Conservation (phyloP, 495 filamentous ascomycete genomes). For the Trichoderma erinaceum region DNA sequence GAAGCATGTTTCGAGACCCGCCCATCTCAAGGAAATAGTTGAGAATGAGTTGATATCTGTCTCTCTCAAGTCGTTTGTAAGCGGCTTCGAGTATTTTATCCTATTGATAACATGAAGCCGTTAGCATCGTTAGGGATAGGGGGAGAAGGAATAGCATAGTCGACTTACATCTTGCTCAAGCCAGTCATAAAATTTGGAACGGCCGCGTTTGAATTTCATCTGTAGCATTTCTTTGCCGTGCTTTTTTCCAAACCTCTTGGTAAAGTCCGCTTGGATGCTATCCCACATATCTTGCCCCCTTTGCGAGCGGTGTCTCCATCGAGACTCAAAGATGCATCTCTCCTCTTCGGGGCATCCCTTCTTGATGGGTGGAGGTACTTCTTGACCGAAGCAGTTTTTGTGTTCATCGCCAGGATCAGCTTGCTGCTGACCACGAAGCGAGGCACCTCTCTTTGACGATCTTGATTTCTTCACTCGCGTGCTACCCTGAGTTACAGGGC, state of each 20-base stretch:
- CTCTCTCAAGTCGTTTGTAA: constrained; percentile 27
- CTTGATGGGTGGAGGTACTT: constrained; percentile 29
- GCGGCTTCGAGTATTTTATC: constrained; percentile 28
- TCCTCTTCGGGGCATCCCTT: constrained; percentile 43
- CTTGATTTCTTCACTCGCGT: constrained; percentile 3
- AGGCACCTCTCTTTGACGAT: background rate
- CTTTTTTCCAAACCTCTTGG: constrained; percentile 31
- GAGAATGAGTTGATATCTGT: constrained; percentile 30
- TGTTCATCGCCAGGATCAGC: constrained; percentile 7
- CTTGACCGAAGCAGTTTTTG: constrained; percentile 16
- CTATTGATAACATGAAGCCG: constrained; percentile 16
- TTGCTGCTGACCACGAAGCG: background rate
- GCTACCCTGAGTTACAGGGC: background rate
- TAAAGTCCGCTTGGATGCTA: constrained; percentile 41
- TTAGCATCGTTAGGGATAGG: constrained; percentile 7
- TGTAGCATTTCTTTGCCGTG: constrained; percentile 41
- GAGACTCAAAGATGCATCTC: constrained; percentile 37
- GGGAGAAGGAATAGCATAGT: background rate
- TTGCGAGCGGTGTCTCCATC: constrained; percentile 36
- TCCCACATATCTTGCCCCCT: constrained; percentile 51
- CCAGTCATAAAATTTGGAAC: constrained; percentile 40
- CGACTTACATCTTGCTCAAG: constrained; percentile 38
- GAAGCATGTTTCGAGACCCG: constrained; percentile 32
- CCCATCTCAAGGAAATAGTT: constrained; percentile 34
- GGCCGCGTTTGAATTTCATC: constrained; percentile 44